phyloP scores from a whole-genome alignment of 1,139 yeast species.

The Protomyces inundatus region DNA sequence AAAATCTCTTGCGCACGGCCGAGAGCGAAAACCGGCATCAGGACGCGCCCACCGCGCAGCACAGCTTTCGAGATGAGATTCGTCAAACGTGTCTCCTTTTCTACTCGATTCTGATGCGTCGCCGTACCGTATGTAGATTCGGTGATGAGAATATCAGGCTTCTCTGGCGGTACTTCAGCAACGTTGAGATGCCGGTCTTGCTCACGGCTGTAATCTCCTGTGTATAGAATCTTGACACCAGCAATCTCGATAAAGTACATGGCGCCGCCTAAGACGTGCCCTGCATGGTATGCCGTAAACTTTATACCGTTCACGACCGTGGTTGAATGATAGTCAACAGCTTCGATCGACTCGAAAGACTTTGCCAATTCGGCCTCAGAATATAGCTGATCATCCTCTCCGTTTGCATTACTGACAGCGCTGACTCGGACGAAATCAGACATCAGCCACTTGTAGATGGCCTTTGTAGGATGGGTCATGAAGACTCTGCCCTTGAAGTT shows the following conservation, averaged over 20 bases:
- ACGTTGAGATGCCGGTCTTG: slow-evolving; percentile 91
- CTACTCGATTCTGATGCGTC: slow-evolving; percentile 84
- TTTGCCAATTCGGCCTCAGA: slow-evolving; percentile 85
- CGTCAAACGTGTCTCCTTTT: slow-evolving; percentile 75
- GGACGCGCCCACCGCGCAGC: slow-evolving; percentile 82
- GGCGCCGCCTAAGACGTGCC: slow-evolving; percentile 97
- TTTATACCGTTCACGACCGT: slow-evolving; percentile 88
- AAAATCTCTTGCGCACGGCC: slow-evolving; percentile 95
- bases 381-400: slow-evolving; percentile 55
- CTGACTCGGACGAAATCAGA: slow-evolving; percentile 89
- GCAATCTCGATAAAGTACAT: slow-evolving; percentile 95
- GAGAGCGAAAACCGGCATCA: slow-evolving; percentile 90
- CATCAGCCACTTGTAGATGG: slow-evolving; percentile 89
- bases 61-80: slow-evolving; percentile 78
- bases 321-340: slow-evolving; percentile 92
- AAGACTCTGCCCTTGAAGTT: slow-evolving; percentile 90
- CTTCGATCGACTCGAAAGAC: slow-evolving; percentile 85
- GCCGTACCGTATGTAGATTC: slow-evolving; percentile 98
- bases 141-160: slow-evolving; percentile 85
- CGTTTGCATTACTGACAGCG: slow-evolving; percentile 33
- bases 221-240: slow-evolving; percentile 76
- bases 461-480: slow-evolving; percentile 99
- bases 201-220: slow-evolving; percentile 95
- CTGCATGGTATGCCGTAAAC: slow-evolving; percentile 97
- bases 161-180: slow-evolving; percentile 86